These are phyloP conservation scores for Trapa bicornis DNA, from an alignment of 345 rosid species.

Conservation along the genomic window DNA sequence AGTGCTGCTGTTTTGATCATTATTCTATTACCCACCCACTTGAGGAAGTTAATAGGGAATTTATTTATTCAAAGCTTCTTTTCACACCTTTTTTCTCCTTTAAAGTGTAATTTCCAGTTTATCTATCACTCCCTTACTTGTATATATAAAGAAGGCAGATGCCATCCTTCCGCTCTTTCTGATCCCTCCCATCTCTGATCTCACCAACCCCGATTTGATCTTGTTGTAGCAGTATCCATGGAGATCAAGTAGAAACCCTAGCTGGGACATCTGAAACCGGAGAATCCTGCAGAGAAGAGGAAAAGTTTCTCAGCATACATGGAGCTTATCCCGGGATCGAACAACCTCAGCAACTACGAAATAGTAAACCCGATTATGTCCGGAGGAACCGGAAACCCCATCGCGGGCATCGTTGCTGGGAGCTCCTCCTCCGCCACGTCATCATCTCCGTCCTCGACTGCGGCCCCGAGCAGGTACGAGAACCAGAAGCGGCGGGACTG, in stretches of 20 bases:
- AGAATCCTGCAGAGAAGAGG: too few relatives aligned
- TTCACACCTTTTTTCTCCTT: not conserved
- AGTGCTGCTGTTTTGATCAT: not conserved
- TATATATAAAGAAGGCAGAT: too few relatives aligned
- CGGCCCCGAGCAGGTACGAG: slow-evolving; percentile 66
- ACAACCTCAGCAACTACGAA: slow-evolving; percentile 5
- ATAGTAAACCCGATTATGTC: not conserved
- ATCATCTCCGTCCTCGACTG: slow-evolving; percentile 18
- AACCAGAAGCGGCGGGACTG: slow-evolving; percentile 83
- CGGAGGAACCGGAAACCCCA: not conserved
- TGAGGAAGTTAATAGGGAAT: not conserved
- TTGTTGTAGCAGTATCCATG: not conserved
- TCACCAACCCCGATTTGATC: too few relatives aligned
- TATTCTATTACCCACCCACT: not conserved
- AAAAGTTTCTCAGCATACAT: not conserved
- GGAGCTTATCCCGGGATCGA: slow-evolving; percentile 10
- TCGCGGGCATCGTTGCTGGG: slow-evolving; percentile 9
- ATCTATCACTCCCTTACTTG: too few relatives aligned
- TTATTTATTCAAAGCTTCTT: too few relatives aligned
- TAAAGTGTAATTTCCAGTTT: not conserved
- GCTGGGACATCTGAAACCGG: not conserved
- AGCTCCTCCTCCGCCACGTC: slow-evolving; percentile 14
- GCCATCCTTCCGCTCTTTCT: too few relatives aligned
- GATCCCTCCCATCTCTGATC: too few relatives aligned
- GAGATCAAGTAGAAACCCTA: not conserved